These are phyloP conservation scores for Yamagishiella unicocca DNA, from an alignment of 139 green algal species.

Conservation along the genomic window DNA sequence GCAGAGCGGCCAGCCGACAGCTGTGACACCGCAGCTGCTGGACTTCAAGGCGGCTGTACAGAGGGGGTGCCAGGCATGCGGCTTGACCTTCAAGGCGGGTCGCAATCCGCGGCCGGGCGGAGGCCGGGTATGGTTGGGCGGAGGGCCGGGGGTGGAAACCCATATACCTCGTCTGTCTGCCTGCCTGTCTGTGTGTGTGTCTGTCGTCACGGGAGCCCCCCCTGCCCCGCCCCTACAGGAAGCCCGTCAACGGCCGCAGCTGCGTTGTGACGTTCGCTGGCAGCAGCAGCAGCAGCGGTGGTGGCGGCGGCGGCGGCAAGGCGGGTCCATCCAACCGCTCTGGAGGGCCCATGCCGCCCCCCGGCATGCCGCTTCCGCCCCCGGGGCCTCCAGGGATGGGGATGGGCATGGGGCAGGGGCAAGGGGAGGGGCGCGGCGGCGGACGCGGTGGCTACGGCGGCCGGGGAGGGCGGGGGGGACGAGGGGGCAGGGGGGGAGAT, in stretches of 20 bases:
- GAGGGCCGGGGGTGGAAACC: too few species aligned
- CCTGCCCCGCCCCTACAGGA: not conserved
- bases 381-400: not conserved
- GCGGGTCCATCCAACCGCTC: not conserved
- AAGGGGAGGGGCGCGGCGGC: not conserved
- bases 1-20: too few species aligned
- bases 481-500: not conserved
- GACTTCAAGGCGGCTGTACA: too few species aligned
- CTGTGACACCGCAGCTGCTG: too few species aligned
- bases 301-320: not conserved
- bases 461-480: not conserved
- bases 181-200: too few species aligned
- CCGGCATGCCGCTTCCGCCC: not conserved
- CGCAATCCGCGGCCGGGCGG: too few species aligned
- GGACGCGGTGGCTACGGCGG: not conserved
- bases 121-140: too few species aligned
- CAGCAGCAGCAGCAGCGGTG: not conserved
- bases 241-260: constrained; percentile 19
- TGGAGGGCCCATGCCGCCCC: not conserved
- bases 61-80: too few species aligned
- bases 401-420: not conserved
- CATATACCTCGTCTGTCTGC: too few species aligned
- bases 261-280: constrained; percentile 31
- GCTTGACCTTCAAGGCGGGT: too few species aligned
- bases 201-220: too few species aligned